Evolutionary conservation across 495 filamentous ascomycete species (phyloP).

Genomic region (Parathielavia appendiculata): DNA sequence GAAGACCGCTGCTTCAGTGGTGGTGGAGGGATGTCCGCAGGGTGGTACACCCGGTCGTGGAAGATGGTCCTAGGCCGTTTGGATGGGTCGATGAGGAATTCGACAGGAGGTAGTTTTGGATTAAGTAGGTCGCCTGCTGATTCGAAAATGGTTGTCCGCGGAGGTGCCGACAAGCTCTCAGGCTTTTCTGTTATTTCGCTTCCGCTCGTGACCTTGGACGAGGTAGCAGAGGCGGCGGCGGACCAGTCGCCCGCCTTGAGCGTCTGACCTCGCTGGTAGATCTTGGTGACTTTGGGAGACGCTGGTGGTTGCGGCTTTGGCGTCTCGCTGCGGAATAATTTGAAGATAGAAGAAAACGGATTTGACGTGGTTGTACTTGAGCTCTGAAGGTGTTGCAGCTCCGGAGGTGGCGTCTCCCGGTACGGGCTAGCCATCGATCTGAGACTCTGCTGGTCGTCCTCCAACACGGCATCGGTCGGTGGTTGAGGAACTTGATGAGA

Average conservation of each 20-base stretch:
- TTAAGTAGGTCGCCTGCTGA: constrained; percentile 87
- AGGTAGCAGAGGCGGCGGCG: constrained; percentile 29
- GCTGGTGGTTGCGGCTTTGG: constrained; percentile 31
- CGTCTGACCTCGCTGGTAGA: constrained; percentile 76
- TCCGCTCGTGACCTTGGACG: constrained; percentile 40
- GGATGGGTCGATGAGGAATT: constrained; percentile 76
- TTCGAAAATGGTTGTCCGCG: constrained; percentile 89
- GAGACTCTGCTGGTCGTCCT: constrained; percentile 49
- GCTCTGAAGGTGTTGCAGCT: constrained; percentile 24
- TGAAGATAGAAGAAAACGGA: constrained; percentile 57
- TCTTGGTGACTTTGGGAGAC: constrained; percentile 54
- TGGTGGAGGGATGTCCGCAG: constrained; percentile 85
- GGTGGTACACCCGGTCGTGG: constrained; percentile 92
- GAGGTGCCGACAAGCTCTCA: constrained; percentile 59
- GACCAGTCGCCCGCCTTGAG: constrained; percentile 44
- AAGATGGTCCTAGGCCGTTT: constrained; percentile 89
- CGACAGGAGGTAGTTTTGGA: constrained; percentile 73
- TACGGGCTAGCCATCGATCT: constrained; percentile 31
- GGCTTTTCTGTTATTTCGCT: constrained; percentile 40
- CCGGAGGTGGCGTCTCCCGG: constrained; percentile 16
- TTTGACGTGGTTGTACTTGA: constrained; percentile 30
- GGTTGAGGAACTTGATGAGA: constrained; percentile 56
- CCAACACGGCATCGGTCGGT: constrained; percentile 46
- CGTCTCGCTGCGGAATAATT: constrained; percentile 51
- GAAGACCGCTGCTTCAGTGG: constrained; percentile 55